Evolutionary conservation across 176 grass and related monocot species (phyloP), one percentile per base, ranked within the genome.

Genomic region (Oryza glumipatula): DNA sequence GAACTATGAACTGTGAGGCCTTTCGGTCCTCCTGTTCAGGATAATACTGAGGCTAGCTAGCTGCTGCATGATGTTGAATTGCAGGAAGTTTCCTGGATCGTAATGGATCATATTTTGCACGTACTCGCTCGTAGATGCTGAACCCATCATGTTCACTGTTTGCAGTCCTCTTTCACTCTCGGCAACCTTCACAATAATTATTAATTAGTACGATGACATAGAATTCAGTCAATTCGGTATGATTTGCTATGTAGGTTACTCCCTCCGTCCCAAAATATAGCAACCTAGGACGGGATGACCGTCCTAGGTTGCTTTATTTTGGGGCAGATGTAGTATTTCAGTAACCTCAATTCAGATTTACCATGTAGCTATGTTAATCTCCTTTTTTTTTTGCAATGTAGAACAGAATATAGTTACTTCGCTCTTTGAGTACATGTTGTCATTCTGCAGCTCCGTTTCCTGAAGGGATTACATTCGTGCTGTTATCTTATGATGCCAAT

Each of bases 61-160:
- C 28, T 83, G 93, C 70, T 90, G 93, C 85, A 93, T 80, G 73
- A 95, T 84, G 77, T 94, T 92, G 45, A 92, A 92, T 73, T 93
- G 91, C 58, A 94, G 80, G 78, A 95, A 89, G 89, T 85, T 94
- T 69, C 83, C 86, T 49, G 91, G 86, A 77, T 95, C 95, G 10
- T 82, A 95, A 24, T 88, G 82, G 39, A 88, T 44, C 74, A 93
- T 83, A 76, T 76, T 84, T 13, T 89, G 81, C 67, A 95, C 91
- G 39, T 83, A 95, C 71, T 94, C 91, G 60, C 47, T 90, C 16
- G 87, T 89, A 0, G 91, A 87, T 54, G 83, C 84, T 0, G 67
- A 68, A 11, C 51, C 88, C 88, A 98, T 85, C 84, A 88, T 93
- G 71, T 95, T 93, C 70, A 89, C 74, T n/a, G 89, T 90, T 74